These are phyloP conservation scores for Aspergillus carbonarius DNA, from an alignment of 2,329 filamentous ascomycete species.

Conservation along the genomic window DNA sequence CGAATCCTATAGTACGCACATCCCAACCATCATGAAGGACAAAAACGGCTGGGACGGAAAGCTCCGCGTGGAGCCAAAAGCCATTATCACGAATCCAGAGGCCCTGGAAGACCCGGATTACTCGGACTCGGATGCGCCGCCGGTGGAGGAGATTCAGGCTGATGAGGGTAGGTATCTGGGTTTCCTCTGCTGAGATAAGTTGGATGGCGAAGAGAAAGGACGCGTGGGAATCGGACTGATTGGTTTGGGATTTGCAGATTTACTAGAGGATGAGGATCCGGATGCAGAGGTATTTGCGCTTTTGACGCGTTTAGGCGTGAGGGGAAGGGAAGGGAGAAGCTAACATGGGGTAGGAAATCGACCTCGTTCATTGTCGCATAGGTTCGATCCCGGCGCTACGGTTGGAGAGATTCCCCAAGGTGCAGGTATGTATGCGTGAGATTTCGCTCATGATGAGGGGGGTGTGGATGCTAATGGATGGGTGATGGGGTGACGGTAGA, in stretches of 20 bases:
- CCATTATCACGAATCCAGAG: slow-evolving; percentile 72
- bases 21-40: slow-evolving; percentile 36
- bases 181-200: neutral
- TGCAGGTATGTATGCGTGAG: slow-evolving; percentile 50
- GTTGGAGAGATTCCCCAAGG: slow-evolving; percentile 78
- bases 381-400: slow-evolving; percentile 71
- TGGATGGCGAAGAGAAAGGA: neutral
- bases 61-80: slow-evolving; percentile 62
- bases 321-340: no score
- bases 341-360: slow-evolving; percentile 65
- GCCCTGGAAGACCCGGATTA: slow-evolving; percentile 82
- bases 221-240: neutral
- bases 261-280: slow-evolving; percentile 58
- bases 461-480: neutral
- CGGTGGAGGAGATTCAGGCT: slow-evolving; percentile 72
- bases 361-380: slow-evolving; percentile 84
- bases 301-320: neutral
- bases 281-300: slow-evolving; percentile 49
- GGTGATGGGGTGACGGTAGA: slow-evolving; percentile 37
- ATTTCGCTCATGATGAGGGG: neutral
- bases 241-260: slow-evolving; percentile 42
- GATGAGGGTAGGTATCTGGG: slow-evolving; percentile 65
- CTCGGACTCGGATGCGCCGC: slow-evolving; percentile 67
- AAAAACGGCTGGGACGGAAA: slow-evolving; percentile 50
- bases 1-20: neutral